A percentile compares a stretch with the other conserved stretches of the same genome.
phyloP scores from a whole-genome alignment of 208 protist species.

The Acanthamoeba healyi region DNA sequence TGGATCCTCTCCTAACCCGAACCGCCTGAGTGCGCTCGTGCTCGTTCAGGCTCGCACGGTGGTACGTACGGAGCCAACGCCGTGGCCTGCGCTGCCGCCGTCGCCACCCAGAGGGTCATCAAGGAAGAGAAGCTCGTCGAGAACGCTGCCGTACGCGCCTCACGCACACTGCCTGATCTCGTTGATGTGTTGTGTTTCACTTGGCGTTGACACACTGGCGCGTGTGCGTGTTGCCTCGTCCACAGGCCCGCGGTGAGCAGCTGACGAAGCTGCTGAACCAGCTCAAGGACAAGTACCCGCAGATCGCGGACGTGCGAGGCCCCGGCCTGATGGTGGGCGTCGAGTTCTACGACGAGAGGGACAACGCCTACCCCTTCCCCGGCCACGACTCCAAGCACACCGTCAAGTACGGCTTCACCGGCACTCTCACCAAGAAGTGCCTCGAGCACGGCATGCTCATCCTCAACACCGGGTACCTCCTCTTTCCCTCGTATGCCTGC shows the following conservation, averaged over 20 bases:
- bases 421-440: slow-evolving; percentile 7
- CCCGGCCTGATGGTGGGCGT: slow-evolving; percentile 81
- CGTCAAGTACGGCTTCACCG: slow-evolving; percentile 38
- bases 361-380: slow-evolving; percentile 32
- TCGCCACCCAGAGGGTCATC: slow-evolving; percentile 84
- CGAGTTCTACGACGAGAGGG: slow-evolving; percentile 76
- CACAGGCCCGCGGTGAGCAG: slow-evolving; percentile 73
- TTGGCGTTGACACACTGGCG: too few species aligned
- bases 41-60: slow-evolving; percentile 79
- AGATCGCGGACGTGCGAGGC: slow-evolving; percentile 77
- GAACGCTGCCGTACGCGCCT: slow-evolving; percentile 70
- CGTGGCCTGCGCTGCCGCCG: slow-evolving; percentile 86
- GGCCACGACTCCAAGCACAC: slow-evolving; percentile 27
- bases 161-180: too few species aligned
- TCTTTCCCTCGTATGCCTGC: too few species aligned
- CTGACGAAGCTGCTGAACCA: slow-evolving; percentile 42
- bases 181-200: too few species aligned
- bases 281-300: slow-evolving; percentile 44
- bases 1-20: too few species aligned
- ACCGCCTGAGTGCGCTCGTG: too few species aligned
- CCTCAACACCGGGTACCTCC: slow-evolving; percentile 46
- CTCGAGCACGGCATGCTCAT: slow-evolving; percentile 74
- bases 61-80: slow-evolving; percentile 89
- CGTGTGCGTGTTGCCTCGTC: too few species aligned
- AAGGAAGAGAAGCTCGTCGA: slow-evolving; percentile 84